Conservation (phyloP, 139 green algal genomes). For the Volvox africanus region DNA sequence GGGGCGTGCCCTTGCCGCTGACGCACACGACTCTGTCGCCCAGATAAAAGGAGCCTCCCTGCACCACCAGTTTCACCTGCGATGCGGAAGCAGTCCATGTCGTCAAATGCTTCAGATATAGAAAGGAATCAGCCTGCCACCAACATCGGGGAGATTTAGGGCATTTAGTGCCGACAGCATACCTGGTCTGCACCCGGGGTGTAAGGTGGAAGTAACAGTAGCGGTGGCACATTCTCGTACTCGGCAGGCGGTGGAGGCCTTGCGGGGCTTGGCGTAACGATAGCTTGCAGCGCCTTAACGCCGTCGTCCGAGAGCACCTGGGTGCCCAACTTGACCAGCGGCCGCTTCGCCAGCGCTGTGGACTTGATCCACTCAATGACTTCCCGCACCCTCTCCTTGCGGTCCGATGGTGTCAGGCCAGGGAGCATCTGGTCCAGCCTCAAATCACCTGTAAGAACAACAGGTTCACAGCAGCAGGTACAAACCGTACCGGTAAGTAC, state of each 20-base stretch:
- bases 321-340: constrained; percentile 77
- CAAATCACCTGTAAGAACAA: neutral
- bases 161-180: neutral
- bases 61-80: constrained; percentile 57
- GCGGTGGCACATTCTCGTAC: constrained; percentile 82
- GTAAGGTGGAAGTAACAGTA: constrained; percentile 84
- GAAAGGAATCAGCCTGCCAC: too few species aligned
- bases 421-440: constrained; percentile 15
- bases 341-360: constrained; percentile 70
- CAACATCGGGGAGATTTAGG: too few species aligned
- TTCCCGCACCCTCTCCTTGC: constrained; percentile 37
- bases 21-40: constrained; percentile 85
- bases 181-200: constrained; percentile 53
- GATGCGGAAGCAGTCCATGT: neutral
- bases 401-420: constrained; percentile 6
- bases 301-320: constrained; percentile 81
- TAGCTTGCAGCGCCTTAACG: constrained; percentile 76
- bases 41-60: constrained; percentile 84
- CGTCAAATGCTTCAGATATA: too few species aligned
- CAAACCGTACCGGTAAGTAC: too few species aligned
- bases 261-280: constrained; percentile 5
- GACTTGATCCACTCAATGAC: constrained; percentile 80
- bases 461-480: too few species aligned
- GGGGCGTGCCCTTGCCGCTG: constrained; percentile 64
- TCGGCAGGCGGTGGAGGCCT: constrained; percentile 58